phyloP scores from a whole-genome alignment of 352 stramenopile species.

The Hyaloperonospora brassicae region DNA sequence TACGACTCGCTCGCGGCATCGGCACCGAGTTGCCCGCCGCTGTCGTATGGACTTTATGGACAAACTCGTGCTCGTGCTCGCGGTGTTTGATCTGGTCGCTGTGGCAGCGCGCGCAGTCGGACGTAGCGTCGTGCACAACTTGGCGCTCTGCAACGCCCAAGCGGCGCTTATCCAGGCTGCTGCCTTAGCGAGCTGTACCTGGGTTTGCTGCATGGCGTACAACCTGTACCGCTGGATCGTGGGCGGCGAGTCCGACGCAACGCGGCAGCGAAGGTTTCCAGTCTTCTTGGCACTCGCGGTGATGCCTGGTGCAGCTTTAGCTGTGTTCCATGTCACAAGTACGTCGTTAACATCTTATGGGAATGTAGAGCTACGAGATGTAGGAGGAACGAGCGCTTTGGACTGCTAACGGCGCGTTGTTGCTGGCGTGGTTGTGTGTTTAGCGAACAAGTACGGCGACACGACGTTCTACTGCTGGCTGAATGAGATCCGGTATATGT shows the following conservation, averaged over 20 bases:
- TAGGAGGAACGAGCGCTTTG: neutral
- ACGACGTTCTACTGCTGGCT: slow-evolving; percentile 83
- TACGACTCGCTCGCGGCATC: slow-evolving; percentile 1
- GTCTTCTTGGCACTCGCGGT: slow-evolving; percentile 51
- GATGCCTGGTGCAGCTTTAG: slow-evolving; percentile 38
- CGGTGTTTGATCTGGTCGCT: slow-evolving; percentile 56
- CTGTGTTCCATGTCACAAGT: slow-evolving; percentile 54
- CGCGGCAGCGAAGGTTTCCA: slow-evolving; percentile 43
- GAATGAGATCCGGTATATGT: slow-evolving; percentile 50
- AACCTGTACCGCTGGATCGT: slow-evolving; percentile 80
- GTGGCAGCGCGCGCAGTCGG: slow-evolving; percentile 50
- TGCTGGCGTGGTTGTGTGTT: neutral
- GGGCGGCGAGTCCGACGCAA: slow-evolving; percentile 59
- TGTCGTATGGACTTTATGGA: slow-evolving; percentile 54
- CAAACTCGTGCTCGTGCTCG: slow-evolving; percentile 60
- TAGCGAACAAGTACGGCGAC: slow-evolving; percentile 59
- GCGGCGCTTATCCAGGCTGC: slow-evolving; percentile 46
- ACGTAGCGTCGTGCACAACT: slow-evolving; percentile 34
- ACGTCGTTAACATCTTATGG: neutral
- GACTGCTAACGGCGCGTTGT: no score
- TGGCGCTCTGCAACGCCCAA: slow-evolving; percentile 45
- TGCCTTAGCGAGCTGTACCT: slow-evolving; percentile 54
- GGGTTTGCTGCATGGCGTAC: slow-evolving; percentile 72
- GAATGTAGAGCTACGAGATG: neutral
- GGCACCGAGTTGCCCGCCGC: slow-evolving; percentile 6